These are phyloP conservation scores for Nicotiana tomentosiformis DNA, from an alignment of 257 asterid genomes.

Conservation along the genomic window DNA sequence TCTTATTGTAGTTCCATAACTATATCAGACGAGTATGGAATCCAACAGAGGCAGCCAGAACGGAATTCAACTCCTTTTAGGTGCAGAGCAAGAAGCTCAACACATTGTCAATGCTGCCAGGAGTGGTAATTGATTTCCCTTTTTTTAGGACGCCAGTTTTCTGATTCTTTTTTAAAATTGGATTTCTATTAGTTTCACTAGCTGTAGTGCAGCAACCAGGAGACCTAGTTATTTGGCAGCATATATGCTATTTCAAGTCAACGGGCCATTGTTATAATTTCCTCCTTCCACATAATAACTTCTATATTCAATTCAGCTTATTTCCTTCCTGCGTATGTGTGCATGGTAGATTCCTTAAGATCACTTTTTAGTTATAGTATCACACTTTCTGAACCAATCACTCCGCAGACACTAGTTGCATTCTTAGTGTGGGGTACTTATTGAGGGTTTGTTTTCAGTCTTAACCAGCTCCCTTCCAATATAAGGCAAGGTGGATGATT, in stretches of 20 bases:
- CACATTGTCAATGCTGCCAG: constrained; percentile 32
- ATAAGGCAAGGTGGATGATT: background rate
- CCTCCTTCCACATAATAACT: background rate
- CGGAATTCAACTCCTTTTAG: constrained; percentile 26
- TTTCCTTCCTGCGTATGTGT: background rate
- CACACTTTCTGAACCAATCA: background rate
- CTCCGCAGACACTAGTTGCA: background rate
- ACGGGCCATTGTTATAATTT: background rate
- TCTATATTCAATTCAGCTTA: background rate
- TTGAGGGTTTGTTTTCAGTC: background rate
- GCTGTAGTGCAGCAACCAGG: background rate
- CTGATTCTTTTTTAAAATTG: background rate
- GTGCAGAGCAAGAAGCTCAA: constrained; percentile 35
- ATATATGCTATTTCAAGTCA: background rate
- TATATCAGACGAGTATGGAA: constrained; percentile 15
- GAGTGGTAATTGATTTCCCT: constrained; percentile 12
- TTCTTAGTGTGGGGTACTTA: background rate
- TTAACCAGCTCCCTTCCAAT: background rate
- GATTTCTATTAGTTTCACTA: background rate
- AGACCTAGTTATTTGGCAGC: background rate
- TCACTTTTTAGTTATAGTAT: background rate
- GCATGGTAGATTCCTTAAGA: background rate
- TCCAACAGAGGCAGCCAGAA: constrained; percentile 22
- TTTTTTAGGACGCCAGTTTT: background rate
- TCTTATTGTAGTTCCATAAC: background rate